Evolutionary conservation across 2,329 filamentous ascomycete species (phyloP).

Genomic region (Fusarium guadeloupense): DNA sequence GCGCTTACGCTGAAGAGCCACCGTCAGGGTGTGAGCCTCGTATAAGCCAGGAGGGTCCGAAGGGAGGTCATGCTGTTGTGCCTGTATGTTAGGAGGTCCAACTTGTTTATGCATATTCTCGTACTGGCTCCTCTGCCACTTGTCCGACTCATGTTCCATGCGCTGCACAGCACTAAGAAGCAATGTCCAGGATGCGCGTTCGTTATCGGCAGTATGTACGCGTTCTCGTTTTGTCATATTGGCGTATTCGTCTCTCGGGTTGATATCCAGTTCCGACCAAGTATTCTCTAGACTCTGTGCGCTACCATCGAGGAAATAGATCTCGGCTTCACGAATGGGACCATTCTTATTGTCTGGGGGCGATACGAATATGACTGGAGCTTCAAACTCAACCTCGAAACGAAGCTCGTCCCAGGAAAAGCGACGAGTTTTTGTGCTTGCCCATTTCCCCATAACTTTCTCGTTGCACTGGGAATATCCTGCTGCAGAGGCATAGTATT

Average conservation of each 20-base stretch:
- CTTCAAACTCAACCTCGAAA: slow-evolving; percentile 60
- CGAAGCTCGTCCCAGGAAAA: slow-evolving; percentile 57
- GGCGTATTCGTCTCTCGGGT: slow-evolving; percentile 42
- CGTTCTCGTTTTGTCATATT: slow-evolving; percentile 44
- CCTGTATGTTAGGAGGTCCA: slow-evolving; percentile 32
- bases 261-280: slow-evolving; percentile 46
- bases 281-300: slow-evolving; percentile 49
- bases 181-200: slow-evolving; percentile 63
- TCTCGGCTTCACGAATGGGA: slow-evolving; percentile 43
- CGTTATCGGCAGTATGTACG: slow-evolving; percentile 65
- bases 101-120: slow-evolving; percentile 32
- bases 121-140: slow-evolving; percentile 56
- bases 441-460: slow-evolving; percentile 60
- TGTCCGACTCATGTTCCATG: slow-evolving; percentile 59
- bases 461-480: slow-evolving; percentile 60
- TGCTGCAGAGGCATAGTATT: slow-evolving; percentile 60
- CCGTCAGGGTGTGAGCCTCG: slow-evolving; percentile 53
- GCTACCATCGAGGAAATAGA: slow-evolving; percentile 53
- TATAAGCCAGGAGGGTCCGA: slow-evolving; percentile 38
- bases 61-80: slow-evolving; percentile 33
- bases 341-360: slow-evolving; percentile 53
- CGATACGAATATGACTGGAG: slow-evolving; percentile 61
- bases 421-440: slow-evolving; percentile 50
- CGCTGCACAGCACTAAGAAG: slow-evolving; percentile 60
- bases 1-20: slow-evolving; percentile 58